phyloP scores from a whole-genome alignment of 2,329 filamentous ascomycete genomes.

The Aspergillus fumigatus region DNA sequence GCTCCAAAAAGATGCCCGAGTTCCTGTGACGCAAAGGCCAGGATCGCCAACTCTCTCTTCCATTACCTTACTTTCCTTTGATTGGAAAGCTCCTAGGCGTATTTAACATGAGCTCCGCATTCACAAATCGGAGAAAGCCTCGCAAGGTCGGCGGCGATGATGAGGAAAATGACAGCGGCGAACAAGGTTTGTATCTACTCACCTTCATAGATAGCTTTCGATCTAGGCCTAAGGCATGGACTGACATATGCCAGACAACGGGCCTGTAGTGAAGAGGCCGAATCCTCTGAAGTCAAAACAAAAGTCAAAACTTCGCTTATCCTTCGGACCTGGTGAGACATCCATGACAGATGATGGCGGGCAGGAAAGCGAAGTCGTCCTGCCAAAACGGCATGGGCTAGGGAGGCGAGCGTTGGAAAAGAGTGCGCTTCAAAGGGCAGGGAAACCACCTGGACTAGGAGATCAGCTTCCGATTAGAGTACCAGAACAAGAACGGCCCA shows the following conservation, averaged over 20 bases:
- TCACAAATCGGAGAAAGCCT: constrained; percentile 60
- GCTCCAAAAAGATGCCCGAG: constrained; percentile 18
- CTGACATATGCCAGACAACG: constrained; percentile 36
- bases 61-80: background rate
- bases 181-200: constrained; percentile 39
- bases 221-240: background rate
- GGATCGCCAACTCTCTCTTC: background rate
- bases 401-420: constrained; percentile 63
- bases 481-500: constrained; percentile 66
- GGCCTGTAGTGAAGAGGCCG: constrained; percentile 53
- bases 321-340: constrained; percentile 64
- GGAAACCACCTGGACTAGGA: constrained; percentile 42
- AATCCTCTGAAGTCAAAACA: constrained; percentile 53
- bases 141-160: constrained; percentile 73
- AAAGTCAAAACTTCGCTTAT: constrained; percentile 69
- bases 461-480: constrained; percentile 55
- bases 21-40: constrained; percentile 5
- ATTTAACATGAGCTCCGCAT: constrained; percentile 52
- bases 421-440: constrained; percentile 58
- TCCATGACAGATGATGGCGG: constrained; percentile 53
- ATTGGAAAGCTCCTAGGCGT: background rate
- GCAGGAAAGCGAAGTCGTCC: constrained; percentile 51
- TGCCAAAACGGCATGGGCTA: constrained; percentile 56
- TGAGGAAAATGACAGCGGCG: constrained; percentile 41
- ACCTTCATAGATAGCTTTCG: background rate